A percentile compares a stretch with the other conserved stretches of the same genome.
Conservation (phyloP, 2,329 filamentous ascomycete species). For the Uncinocarpus reesii region DNA sequence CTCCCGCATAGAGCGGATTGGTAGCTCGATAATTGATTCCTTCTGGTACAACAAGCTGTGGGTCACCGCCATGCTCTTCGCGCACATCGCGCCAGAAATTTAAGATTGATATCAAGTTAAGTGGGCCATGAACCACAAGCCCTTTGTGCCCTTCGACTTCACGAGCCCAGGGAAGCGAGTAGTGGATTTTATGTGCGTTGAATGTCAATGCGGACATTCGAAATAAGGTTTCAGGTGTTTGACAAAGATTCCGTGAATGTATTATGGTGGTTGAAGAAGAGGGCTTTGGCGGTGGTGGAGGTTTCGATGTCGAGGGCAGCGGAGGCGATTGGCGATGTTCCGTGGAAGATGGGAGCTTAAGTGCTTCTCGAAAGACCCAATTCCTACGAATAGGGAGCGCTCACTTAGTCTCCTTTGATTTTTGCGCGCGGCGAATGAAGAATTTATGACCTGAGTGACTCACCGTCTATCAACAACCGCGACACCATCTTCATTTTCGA, state of each 20-base stretch:
- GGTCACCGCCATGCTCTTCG: constrained; percentile 16
- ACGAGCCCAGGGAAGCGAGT: constrained; percentile 35
- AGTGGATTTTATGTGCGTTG: constrained; percentile 39
- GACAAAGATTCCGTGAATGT: constrained; percentile 28
- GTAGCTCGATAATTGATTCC: constrained; percentile 42
- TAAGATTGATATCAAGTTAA: constrained; percentile 36
- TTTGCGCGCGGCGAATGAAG: no score
- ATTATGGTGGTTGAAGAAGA: constrained; percentile 20
- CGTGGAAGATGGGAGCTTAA: constrained; percentile 21
- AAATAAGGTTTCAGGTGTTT: constrained; percentile 35
- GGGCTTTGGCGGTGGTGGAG: constrained; percentile 15
- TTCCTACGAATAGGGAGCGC: constrained; percentile 23
- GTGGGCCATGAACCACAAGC: constrained; percentile 36
- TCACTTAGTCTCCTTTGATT: no score
- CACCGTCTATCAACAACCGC: constrained; percentile 47
- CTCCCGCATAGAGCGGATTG: constrained; percentile 41
- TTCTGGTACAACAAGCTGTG: constrained; percentile 28
- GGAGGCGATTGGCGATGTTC: constrained; percentile 5
- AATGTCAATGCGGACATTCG: constrained; percentile 38
- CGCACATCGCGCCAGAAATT: constrained; percentile 37
- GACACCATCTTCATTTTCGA: constrained; percentile 43
- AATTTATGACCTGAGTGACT: no score
- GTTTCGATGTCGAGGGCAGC: constrained; percentile 6
- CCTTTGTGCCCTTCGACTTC: constrained; percentile 36
- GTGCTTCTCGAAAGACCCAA: constrained; percentile 38